Evolutionary conservation across 2,329 filamentous ascomycete genomes (phyloP), one percentile per base, ranked within the genome.

Genomic region (Verticillium dahliae): DNA sequence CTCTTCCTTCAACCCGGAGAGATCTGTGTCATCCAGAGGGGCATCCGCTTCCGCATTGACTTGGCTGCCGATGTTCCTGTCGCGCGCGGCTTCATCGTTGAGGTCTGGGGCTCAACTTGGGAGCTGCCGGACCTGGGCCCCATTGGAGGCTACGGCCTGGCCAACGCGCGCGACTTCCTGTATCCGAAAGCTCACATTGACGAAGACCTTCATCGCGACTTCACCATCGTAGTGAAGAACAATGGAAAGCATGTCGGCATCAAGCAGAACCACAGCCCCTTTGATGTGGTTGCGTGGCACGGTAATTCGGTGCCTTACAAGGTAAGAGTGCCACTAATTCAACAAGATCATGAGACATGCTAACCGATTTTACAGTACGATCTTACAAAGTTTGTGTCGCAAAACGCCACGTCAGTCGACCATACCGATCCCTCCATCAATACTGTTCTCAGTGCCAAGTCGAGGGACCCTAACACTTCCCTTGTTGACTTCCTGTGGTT

Each of bases 251-350:
- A 87, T 54, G 87, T 85, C 69, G 75, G 76, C 15, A 84, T 83
- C 57, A 81, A 78, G 52, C 86, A 89, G 68, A 78, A 76, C 37
- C 85, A 88, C 69, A 86, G 81, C 2, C 85, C 85, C 0, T 88
- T 88, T 64, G 85, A 89, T 64, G 85, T 89, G 2, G 85, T 87
- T 0, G 85, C 85, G 4, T 89, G 86, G 85, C 85, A 88, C 66
- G 86, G 86, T 35, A 82, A 81, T 57, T 87, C 87, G 69, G 84
- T 84, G 61, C 65, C 67, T 1, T 65, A 62, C 62, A 15, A 58
- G 39, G 37, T 89, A 88, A 13, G 7, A 34, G 45, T 10, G 2
- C n/a, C 14, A 22, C 7, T 5, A 4, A 6, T 14, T 56, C 27
- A 15, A 6, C n/a, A 45, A 14, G 27, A 18, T 22, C 5, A 9